Conservation (phyloP, 805 yeast genomes). For the Wickerhamomyces xylosicus region DNA sequence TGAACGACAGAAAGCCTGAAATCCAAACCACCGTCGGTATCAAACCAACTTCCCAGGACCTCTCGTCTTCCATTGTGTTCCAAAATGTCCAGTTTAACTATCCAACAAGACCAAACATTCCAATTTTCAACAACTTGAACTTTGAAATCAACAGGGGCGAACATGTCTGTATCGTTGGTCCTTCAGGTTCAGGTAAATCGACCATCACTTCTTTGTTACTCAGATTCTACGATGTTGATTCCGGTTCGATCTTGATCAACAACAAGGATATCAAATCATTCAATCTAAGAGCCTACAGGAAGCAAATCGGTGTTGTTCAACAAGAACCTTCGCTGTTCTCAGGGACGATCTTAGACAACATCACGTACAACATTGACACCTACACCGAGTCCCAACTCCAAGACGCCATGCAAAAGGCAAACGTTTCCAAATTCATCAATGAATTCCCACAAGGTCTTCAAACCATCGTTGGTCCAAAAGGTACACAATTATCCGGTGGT, state of each 20-base stretch:
- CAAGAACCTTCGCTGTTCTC: slow-evolving; percentile 88
- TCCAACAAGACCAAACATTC: slow-evolving; percentile 72
- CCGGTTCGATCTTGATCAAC: slow-evolving; percentile 58
- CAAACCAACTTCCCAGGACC: slow-evolving; percentile 23
- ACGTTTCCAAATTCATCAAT: slow-evolving; percentile 56
- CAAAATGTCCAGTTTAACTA: slow-evolving; percentile 58
- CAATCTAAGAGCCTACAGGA: slow-evolving; percentile 64
- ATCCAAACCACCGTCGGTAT: slow-evolving; percentile 60
- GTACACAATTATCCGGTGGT: slow-evolving; percentile 88
- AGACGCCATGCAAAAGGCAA: slow-evolving; percentile 58
- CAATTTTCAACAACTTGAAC: slow-evolving; percentile 51
- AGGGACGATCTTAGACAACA: slow-evolving; percentile 77
- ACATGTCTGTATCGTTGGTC: slow-evolving; percentile 90
- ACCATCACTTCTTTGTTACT: slow-evolving; percentile 72
- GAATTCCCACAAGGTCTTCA: slow-evolving; percentile 77
- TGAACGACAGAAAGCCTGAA: slow-evolving; percentile 66
- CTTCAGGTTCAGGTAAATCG: slow-evolving; percentile 95
- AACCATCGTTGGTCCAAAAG: slow-evolving; percentile 79
- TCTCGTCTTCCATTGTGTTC: slow-evolving; percentile 42
- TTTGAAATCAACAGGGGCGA: slow-evolving; percentile 67
- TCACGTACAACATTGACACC: slow-evolving; percentile 56
- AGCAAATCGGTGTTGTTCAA: slow-evolving; percentile 78
- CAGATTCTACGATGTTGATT: slow-evolving; percentile 71
- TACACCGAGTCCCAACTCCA: slow-evolving; percentile 50
- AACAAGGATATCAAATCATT: slow-evolving; percentile 50